These are phyloP conservation scores for Senna siamea DNA, from an alignment of 306 rosid genomes.

Conservation along the genomic window DNA sequence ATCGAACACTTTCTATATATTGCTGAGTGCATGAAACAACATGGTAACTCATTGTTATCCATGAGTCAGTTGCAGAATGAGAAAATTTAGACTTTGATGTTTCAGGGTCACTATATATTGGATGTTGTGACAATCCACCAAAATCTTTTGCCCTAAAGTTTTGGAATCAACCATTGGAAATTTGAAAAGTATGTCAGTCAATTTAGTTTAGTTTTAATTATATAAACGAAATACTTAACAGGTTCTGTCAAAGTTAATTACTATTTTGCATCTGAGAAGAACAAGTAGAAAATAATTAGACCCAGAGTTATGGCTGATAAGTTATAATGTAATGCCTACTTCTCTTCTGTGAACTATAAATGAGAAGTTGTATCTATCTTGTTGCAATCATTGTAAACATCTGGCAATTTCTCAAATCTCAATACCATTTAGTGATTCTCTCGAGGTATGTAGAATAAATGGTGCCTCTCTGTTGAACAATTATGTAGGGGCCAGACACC, in stretches of 20 bases:
- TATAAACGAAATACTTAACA: neutral
- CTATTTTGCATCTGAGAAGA: neutral
- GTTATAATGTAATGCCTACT: neutral
- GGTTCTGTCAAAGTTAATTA: too few relatives aligned
- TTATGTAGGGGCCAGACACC: neutral
- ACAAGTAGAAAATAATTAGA: neutral
- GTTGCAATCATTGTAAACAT: neutral
- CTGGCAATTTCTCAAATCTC: neutral
- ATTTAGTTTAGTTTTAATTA: neutral
- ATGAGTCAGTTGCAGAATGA: slow-evolving; percentile 25
- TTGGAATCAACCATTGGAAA: slow-evolving; percentile 21
- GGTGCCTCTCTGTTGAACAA: neutral
- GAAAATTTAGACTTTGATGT: slow-evolving; percentile 21
- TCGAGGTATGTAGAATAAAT: too few relatives aligned
- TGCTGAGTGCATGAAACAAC: slow-evolving; percentile 49
- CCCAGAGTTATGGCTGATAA: neutral
- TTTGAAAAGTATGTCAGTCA: neutral
- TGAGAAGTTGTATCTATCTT: neutral
- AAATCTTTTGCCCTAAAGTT: slow-evolving; percentile 5
- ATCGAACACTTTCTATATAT: slow-evolving; percentile 87
- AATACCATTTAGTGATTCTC: neutral
- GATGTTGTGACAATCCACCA: slow-evolving; percentile 26
- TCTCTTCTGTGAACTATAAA: neutral
- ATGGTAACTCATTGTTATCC: slow-evolving; percentile 23
- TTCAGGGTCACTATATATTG: slow-evolving; percentile 30